Evolutionary conservation across 2,329 filamentous ascomycete species (phyloP).

Genomic region (Microdochium trichocladiopsis): DNA sequence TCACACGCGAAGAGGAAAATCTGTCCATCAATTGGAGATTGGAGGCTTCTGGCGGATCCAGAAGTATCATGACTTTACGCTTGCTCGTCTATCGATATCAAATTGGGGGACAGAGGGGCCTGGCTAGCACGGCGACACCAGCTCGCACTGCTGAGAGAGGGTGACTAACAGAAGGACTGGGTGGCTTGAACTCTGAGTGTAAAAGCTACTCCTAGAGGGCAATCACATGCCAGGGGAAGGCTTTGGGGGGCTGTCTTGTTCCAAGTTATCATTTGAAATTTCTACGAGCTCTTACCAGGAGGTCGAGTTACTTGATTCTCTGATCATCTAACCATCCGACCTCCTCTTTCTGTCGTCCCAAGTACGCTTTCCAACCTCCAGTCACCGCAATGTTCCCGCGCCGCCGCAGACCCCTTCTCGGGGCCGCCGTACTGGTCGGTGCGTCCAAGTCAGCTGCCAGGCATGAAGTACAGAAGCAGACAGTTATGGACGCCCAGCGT

Average conservation of each 20-base stretch:
- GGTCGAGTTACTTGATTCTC: not conserved
- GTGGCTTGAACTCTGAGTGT: not conserved
- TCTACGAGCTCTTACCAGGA: not conserved
- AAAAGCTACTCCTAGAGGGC: not conserved
- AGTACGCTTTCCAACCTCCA: not conserved
- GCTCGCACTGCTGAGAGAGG: not conserved
- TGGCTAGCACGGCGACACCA: not conserved
- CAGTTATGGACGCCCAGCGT: too few relatives aligned
- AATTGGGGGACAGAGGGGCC: not conserved
- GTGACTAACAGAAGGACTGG: not conserved
- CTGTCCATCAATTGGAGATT: not conserved
- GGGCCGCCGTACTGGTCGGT: not conserved
- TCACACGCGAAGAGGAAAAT: not conserved
- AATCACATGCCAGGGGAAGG: not conserved
- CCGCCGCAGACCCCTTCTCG: not conserved
- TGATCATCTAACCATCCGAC: not conserved
- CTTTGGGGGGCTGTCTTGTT: not conserved
- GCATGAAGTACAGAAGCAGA: too few relatives aligned
- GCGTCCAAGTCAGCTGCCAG: too few relatives aligned
- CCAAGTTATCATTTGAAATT: not conserved
- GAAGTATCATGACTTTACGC: not conserved
- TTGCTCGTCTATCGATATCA: not conserved
- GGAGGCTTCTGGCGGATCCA: not conserved
- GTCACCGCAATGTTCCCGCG: not conserved
- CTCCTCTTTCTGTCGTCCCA: not conserved